Evolutionary conservation across 176 grass and related monocot genomes (phyloP), one percentile per base, ranked within the genome.

Genomic region (Cenchrus fungigraminus): DNA sequence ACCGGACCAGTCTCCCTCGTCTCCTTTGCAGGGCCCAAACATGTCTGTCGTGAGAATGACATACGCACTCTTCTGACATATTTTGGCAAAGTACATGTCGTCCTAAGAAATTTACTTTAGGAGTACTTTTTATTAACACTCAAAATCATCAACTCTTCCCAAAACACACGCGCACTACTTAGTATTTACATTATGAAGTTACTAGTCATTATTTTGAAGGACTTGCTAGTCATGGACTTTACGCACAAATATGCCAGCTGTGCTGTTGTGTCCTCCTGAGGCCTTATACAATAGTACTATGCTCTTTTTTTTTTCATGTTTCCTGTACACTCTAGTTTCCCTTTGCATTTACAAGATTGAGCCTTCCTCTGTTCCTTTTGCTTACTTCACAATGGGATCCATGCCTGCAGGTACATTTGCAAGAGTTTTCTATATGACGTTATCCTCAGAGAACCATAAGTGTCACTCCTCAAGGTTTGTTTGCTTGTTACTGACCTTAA

Each of bases 401-500:
- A 92, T 62, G 90, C 90, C 86, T 92, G 86, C 8, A 87, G 28
- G 60, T 74, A 28, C 44, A 66, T 74, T 19, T 70, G 11, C 10
- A 62, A 50, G 19, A 50, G n/a, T 31, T 44, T 87, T 80, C 10
- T 56, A n/a, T 55, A 45, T 25, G 8, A 37, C 32, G 6, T 17
- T 80, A 69, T 52, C 22, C 20, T 19, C 3, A 20, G 34, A 64
- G 42, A 54, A 70, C 56, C 17, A 71, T 76, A 68, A 37, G 37
- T 15, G 4, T 0, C 9, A 40, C 34, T 65, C 17, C 29, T 34
- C 8, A 50, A 73, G 52, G 65, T 74, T 89, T 47, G 68, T 31
- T 47, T 49, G 7, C 70, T 67, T 77, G 31, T 28, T 69, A 89
- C 82, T 66, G 25, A 94, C 97, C 97, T 99, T 93, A 70, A 94